Conservation (phyloP, 1,284 basidiomycete genomes). For the Salmacisia buchloeana region DNA sequence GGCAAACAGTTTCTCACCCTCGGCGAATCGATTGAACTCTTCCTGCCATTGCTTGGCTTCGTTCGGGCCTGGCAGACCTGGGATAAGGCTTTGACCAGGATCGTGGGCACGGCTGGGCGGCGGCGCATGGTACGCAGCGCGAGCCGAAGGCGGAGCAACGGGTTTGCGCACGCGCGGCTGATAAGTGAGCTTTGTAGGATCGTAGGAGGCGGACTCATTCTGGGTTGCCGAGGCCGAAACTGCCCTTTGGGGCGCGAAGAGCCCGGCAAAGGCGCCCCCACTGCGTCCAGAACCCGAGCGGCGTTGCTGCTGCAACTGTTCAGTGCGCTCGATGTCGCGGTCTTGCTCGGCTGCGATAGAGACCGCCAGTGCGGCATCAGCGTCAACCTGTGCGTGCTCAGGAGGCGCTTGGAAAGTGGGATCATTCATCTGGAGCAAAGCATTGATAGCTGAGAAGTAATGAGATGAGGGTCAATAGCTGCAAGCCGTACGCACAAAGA, state of each 20-base stretch:
- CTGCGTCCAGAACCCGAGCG: slow-evolving; percentile 17
- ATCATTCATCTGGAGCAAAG: slow-evolving; percentile 39
- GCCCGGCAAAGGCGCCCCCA: slow-evolving; percentile 24
- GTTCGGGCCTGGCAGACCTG: slow-evolving; percentile 33
- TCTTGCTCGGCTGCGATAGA: slow-evolving; percentile 31
- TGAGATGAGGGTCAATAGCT: background rate
- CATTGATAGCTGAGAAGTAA: slow-evolving; percentile 26
- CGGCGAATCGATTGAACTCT: slow-evolving; percentile 37
- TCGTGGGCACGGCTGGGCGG: slow-evolving; percentile 3
- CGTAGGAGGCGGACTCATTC: slow-evolving; percentile 20
- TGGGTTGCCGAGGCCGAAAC: background rate
- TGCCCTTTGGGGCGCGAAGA: slow-evolving; percentile 8
- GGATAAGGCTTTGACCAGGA: slow-evolving; percentile 19
- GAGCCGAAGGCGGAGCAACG: background rate
- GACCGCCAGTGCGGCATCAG: slow-evolving; percentile 32
- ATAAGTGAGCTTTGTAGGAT: slow-evolving; percentile 33
- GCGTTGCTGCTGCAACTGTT: slow-evolving; percentile 19
- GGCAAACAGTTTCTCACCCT: no score
- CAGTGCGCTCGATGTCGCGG: slow-evolving; percentile 16
- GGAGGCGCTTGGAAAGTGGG: slow-evolving; percentile 26
- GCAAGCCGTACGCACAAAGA: no score
- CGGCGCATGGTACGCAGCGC: slow-evolving; percentile 12
- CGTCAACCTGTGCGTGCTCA: slow-evolving; percentile 22
- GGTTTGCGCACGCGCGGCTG: slow-evolving; percentile 29
- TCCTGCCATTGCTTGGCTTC: slow-evolving; percentile 42